Percentiles rank a stretch among this genome's conserved stretches.
Evolutionary conservation across 352 stramenopile species (phyloP).

Genomic region (Globisporangium canariense): DNA sequence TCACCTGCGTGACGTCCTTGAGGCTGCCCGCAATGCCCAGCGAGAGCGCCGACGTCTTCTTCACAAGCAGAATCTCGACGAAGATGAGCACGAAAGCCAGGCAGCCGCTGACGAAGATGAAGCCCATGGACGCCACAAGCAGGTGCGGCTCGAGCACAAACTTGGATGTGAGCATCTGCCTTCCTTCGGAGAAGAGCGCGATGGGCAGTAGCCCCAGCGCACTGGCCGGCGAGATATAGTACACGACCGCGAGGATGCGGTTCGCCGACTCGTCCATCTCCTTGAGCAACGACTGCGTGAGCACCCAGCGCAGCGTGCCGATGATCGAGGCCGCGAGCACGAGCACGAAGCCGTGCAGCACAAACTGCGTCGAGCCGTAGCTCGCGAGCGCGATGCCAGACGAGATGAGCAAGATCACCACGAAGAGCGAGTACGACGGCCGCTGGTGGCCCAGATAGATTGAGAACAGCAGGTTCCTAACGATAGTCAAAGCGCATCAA

Average conservation of each 20-base stretch:
- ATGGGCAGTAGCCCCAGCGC: conserved; percentile 72
- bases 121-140: conserved; percentile 46
- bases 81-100: conserved; percentile 80
- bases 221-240: conserved; percentile 77
- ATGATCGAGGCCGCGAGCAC: conserved; percentile 70
- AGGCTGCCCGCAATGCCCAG: conserved; percentile 76
- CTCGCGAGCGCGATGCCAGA: conserved; percentile 68
- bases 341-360: conserved; percentile 62
- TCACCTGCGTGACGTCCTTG: conserved; percentile 79
- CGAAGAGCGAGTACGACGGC: conserved; percentile 42
- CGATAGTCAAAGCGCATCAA: neutral
- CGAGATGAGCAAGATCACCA: conserved; percentile 66
- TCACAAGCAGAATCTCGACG: conserved; percentile 77
- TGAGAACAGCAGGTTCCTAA: conserved; percentile 74
- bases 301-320: conserved; percentile 71
- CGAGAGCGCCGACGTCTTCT: conserved; percentile 79
- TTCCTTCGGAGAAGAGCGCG: conserved; percentile 47
- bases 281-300: conserved; percentile 80
- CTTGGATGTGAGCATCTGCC: conserved; percentile 44
- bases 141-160: conserved; percentile 51
- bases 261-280: conserved; percentile 54
- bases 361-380: conserved; percentile 75
- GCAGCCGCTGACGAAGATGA: conserved; percentile 66
- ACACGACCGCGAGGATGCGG: conserved; percentile 76
- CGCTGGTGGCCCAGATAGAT: conserved; percentile 72